phyloP scores from a whole-genome alignment of 208 protist species.

The Novymonas esmeraldas region DNA sequence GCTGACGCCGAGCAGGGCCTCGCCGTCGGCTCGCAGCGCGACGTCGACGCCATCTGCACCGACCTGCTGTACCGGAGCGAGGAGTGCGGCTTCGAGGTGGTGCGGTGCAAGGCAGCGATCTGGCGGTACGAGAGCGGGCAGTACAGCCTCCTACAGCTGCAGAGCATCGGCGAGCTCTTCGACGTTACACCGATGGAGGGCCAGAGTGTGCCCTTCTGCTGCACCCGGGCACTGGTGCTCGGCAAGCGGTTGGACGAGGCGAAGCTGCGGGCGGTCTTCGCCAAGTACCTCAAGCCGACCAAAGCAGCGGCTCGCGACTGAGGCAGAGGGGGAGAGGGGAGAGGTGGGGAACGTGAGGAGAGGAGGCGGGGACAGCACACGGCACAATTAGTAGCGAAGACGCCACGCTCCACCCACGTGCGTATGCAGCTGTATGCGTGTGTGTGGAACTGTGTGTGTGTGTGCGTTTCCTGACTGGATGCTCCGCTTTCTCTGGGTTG shows the following conservation, averaged over 20 bases:
- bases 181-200: slow-evolving; percentile 84
- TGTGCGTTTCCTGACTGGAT: too few species aligned
- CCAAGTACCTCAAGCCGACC: slow-evolving; percentile 59
- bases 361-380: too few species aligned
- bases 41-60: slow-evolving; percentile 75
- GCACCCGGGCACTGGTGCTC: slow-evolving; percentile 72
- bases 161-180: slow-evolving; percentile 87
- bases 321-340: neutral
- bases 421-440: too few species aligned
- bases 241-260: slow-evolving; percentile 65
- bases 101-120: slow-evolving; percentile 90
- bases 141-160: slow-evolving; percentile 77
- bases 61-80: slow-evolving; percentile 76
- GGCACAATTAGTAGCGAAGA: too few species aligned
- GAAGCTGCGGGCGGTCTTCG: slow-evolving; percentile 67
- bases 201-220: slow-evolving; percentile 66
- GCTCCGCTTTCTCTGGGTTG: too few species aligned
- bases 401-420: too few species aligned
- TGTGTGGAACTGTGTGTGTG: too few species aligned
- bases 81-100: slow-evolving; percentile 76
- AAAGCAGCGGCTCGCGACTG: neutral
- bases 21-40: slow-evolving; percentile 40
- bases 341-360: neutral
- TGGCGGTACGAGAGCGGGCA: slow-evolving; percentile 53
- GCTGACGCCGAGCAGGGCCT: slow-evolving; percentile 41